Conservation (phyloP, 345 rosid species). For the Isatis tinctoria region DNA sequence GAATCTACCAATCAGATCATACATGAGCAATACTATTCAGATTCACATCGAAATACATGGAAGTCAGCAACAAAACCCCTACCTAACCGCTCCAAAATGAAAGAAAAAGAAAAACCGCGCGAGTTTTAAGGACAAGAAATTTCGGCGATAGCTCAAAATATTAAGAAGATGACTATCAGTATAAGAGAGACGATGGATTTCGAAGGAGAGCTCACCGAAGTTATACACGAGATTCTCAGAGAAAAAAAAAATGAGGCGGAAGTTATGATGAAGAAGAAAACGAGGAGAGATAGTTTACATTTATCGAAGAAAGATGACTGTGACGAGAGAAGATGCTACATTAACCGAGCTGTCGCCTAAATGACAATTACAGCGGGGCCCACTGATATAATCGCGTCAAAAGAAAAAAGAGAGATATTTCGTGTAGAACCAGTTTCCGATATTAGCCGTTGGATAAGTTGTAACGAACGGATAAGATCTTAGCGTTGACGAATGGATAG, state of each 20-base stretch:
- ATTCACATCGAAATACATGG: background rate
- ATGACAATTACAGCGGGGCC: slow-evolving; percentile 30
- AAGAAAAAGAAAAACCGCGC: background rate
- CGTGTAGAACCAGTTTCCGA: slow-evolving; percentile 10
- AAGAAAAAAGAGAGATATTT: slow-evolving; percentile 10
- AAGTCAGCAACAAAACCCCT: background rate
- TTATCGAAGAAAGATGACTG: slow-evolving; percentile 27
- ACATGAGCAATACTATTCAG: background rate
- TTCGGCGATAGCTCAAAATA: background rate
- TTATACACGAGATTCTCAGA: slow-evolving; percentile 18
- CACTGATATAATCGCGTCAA: slow-evolving; percentile 6
- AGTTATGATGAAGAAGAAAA: slow-evolving; percentile 4
- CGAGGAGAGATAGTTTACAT: slow-evolving; percentile 13
- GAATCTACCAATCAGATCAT: background rate
- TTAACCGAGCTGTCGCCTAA: slow-evolving; percentile 3
- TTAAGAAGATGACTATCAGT: background rate
- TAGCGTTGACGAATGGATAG: slow-evolving; percentile 25
- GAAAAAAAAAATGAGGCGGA: background rate
- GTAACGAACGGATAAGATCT: background rate
- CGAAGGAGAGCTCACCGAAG: slow-evolving; percentile 23
- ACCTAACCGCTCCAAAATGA: slow-evolving; percentile 10
- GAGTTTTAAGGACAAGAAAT: background rate
- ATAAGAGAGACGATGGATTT: background rate
- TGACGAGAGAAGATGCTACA: slow-evolving; percentile 17
- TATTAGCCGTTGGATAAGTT: background rate